Evolutionary conservation across 202 grass and related monocot genomes (phyloP), one percentile per base, ranked within the genome.

Genomic region (Cymbopogon flexuosus): DNA sequence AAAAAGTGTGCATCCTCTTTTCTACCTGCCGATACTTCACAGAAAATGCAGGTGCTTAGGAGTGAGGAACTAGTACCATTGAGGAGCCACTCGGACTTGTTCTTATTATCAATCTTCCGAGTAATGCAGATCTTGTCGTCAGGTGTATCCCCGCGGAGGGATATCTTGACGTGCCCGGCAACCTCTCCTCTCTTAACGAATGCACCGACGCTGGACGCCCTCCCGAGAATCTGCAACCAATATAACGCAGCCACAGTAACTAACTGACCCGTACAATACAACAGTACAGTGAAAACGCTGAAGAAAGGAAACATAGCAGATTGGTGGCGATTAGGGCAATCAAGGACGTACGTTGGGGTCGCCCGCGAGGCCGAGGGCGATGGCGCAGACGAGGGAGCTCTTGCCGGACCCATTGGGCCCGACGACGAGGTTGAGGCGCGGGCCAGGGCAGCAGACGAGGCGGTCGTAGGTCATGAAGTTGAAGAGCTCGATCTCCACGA

Each of bases 401-500:
- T 98, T 98, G 13, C 95, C 90, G 51, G 92, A 98, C 37, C 95
- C 90, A 35, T 98, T 98, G 76, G 92, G 92, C 0, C 90, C 92
- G 49, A 98, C 83, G 42, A 98, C 95, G 70, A 98, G 84, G 81
- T 98, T 98, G 75, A 98, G 95, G 65, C 92, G 92, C n/a, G 95
- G 74, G 11, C 90, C 95, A 9, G 95, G 95, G 72, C 83, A 70
- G 88, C 95, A 98, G 16, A 69, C 79, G 45, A 98, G 88, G 82
- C 68, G 90, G 54, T 93, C 92, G 73, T 98, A 98, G 41, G 95
- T 98, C 95, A 98, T 98, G 80, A 98, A 98, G 68, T 95, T 98
- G 76, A 80, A 77, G 43, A 93, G 88, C 85, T 98, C 95, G 43
- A 98, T 91, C 77, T 98, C 92, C 5, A 93, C 77, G 78, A 98